Conservation (phyloP, 2,329 filamentous ascomycete genomes). For the Claviceps sp. region DNA sequence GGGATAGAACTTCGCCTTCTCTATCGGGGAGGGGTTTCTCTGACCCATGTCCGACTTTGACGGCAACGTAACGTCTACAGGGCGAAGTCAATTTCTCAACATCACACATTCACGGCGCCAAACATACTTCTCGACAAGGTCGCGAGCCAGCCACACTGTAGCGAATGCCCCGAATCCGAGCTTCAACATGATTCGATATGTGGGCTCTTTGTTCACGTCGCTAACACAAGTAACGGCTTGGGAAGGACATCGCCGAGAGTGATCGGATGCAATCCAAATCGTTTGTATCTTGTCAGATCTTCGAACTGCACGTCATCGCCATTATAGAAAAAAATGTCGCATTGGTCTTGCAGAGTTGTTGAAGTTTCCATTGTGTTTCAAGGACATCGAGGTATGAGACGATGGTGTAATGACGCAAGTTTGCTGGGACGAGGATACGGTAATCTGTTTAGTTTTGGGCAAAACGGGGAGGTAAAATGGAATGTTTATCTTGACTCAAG, state of each 20-base stretch:
- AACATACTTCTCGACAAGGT: neutral
- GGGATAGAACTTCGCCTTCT: too few relatives aligned
- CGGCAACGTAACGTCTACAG: conserved; percentile 3
- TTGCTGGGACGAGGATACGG: too few relatives aligned
- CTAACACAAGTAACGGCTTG: neutral
- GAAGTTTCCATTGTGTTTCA: too few relatives aligned
- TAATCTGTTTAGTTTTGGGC: too few relatives aligned
- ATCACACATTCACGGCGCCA: neutral
- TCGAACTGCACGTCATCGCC: neutral
- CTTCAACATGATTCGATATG: conserved; percentile 5
- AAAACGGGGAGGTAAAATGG: too few relatives aligned
- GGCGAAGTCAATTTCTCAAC: neutral
- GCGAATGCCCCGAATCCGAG: conserved; percentile 5
- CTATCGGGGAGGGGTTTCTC: neutral
- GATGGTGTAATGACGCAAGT: too few relatives aligned
- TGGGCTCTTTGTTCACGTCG: neutral
- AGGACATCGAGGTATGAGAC: too few relatives aligned
- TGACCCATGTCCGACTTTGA: conserved; percentile 2
- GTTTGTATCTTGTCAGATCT: conserved; percentile 1
- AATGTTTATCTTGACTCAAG: too few relatives aligned
- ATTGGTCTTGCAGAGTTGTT: neutral
- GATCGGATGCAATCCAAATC: conserved; percentile 2
- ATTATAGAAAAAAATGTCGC: neutral
- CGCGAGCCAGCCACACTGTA: conserved; percentile 3
- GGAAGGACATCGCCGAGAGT: conserved; percentile 5